Base-by-base conservation (phyloP, 163 green algal genomes). In the Chlamydomonas reinhardtii region DNA sequence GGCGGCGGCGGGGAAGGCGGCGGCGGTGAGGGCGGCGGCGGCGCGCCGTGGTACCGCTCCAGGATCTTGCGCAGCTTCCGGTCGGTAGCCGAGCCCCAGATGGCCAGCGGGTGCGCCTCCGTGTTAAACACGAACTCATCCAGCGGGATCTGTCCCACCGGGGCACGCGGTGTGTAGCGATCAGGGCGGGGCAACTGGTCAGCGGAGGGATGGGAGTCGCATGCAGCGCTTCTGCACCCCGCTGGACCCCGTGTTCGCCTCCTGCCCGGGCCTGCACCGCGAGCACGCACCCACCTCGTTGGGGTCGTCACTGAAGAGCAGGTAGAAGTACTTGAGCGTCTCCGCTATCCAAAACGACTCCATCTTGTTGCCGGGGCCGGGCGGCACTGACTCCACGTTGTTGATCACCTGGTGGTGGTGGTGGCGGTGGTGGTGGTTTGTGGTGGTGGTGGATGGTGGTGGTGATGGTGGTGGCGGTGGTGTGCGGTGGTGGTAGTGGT, bases 291-390 rank as follows among this genome's bases (percentile, higher is more conserved):
- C 27, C 56, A 87, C 72, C 83, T 88, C 87, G 29, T 89, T 59
- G 3, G 87, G 83, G 37, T 90, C 89, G 37, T 89, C 82, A 9
- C 65, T 88, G 71, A 92, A 90, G 1, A 90, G 73, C 65, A 92
- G 85, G 85, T 96, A 98, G 16, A 99, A 94, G 86, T 99, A 99
- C 91, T 99, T 99, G 22, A 99, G 91, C 1, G 97, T 99, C 83
- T 99, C 97, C 9, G 97, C 94, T 56, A 98, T 86, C 80, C 95
- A 99, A 85, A 99, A 99, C 2, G 90, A 96, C 91, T 99, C 96
- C 96, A 97, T 98, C 88, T 96, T 98, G 91, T 99, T 92, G 20
- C 80, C 89, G 25, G 86, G 72, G 0, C 17, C 12, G 1, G 94
- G 92, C n/a, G 96, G 94, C 37, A 97, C 85, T 32, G 19, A 16